Base-by-base conservation (phyloP, 805 yeast species). In the Cephaloascus albidus region DNA sequence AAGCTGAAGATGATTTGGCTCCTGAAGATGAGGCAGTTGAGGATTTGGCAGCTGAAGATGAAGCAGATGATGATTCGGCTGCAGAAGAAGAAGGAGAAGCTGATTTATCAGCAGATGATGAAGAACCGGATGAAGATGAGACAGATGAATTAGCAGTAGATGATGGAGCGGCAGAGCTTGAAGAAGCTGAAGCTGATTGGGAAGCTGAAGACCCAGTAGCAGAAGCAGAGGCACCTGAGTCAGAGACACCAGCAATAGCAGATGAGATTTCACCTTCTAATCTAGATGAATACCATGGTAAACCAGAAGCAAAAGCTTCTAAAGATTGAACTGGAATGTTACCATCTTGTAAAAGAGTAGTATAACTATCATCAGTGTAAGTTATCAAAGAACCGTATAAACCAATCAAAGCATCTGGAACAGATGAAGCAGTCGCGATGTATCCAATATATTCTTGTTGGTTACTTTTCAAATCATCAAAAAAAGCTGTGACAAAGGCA, bases 201-300 rank as follows among this genome's bases (percentile, higher is more conserved):
- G 38, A 33, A 6, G 45, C 28, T 8, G 42, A 33, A 3, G 44
- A 34, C 12, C 34, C 37, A 34, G 45, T 28, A 1, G 28, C 20
- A 14, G 43, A 20, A 10, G 38, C 16, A 3, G 46, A 16, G 12
- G 37, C 4, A 4, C 20, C n/a, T 18, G 40, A 27, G 10, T 8
- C 30, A 12, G 41, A 36, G 34, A 38, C 49, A 17, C 42, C 45
- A 16, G 36, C 47, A 4, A 38, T 43, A 18, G 26, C 40, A 12
- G 44, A 18, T 8, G 28, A 20, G 26, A 45, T 36, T 33, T 36
- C 38, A 12, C 16, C 38, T 23, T 35, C 40, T 10, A 43, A 28
- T 38, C 46, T 38, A 20, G 26, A 16, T 8, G 35, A 35, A 44
- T 52, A 54, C 59, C 59, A 55, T 14, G 60, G 59, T 45, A 55